Conservation (phyloP, 495 filamentous ascomycete genomes). For the Aspergillus panamensis region DNA sequence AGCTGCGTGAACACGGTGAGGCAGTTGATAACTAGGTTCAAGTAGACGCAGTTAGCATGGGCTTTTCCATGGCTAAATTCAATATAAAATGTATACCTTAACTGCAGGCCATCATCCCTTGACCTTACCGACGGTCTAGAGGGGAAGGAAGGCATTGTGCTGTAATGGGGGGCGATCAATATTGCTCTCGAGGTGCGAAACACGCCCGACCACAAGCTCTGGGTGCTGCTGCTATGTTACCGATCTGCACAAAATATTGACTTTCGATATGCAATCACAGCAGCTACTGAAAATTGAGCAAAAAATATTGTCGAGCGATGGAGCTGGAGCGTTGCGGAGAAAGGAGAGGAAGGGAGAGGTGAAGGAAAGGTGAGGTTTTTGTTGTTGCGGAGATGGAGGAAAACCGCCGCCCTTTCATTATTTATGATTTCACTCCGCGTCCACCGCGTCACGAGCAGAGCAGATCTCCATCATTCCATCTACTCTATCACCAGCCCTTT, state of each 20-base stretch:
- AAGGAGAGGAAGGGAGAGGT: not conserved
- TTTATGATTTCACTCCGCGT: conserved; percentile 15
- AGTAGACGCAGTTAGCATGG: conserved; percentile 2
- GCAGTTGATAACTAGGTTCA: conserved; percentile 65
- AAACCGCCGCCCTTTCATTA: conserved; percentile 16
- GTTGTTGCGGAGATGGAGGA: conserved; percentile 19
- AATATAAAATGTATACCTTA: conserved; percentile 46
- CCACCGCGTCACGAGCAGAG: conserved; percentile 20
- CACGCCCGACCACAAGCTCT: not conserved
- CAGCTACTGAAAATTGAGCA: not conserved
- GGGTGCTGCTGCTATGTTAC: not conserved
- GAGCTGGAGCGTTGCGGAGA: not conserved
- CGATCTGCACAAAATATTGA: not conserved
- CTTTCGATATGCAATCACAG: not conserved
- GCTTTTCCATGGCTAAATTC: not conserved
- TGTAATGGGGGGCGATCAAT: not conserved
- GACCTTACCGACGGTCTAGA: conserved; percentile 36
- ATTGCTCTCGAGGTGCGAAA: not conserved
- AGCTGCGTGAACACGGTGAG: conserved; percentile 67
- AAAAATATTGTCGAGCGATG: not conserved
- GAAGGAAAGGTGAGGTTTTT: not conserved
- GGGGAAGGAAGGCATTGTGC: conserved; percentile 40
- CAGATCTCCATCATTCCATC: conserved; percentile 1
- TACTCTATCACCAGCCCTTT: not conserved
- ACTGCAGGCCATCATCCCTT: conserved; percentile 48